A percentile compares a stretch with the other conserved stretches of the same genome.
Conservation (phyloP, 2,329 filamentous ascomycete species). For the Rasamsonia emersonii region DNA sequence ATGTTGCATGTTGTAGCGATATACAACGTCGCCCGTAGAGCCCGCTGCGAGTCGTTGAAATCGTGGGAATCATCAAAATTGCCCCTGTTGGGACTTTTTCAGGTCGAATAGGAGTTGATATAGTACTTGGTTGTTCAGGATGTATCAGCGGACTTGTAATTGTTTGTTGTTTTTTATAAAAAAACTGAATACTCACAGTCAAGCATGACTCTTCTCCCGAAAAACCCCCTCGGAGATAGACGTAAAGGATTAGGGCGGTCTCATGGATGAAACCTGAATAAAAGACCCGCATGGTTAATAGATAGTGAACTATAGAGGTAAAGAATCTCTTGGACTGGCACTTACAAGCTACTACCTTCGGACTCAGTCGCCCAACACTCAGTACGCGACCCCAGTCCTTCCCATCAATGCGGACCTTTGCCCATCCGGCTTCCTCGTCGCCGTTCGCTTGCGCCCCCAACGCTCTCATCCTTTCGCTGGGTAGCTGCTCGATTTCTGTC, state of each 20-base stretch:
- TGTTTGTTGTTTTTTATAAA: too few relatives aligned
- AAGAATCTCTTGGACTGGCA: conserved; percentile 8
- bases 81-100: conserved; percentile 3
- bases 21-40: too few relatives aligned
- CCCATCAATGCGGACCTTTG: conserved; percentile 82
- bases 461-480: conserved; percentile 66
- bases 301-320: not conserved
- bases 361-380: conserved; percentile 81
- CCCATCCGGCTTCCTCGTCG: conserved; percentile 74
- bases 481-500: conserved; percentile 62
- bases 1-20: too few relatives aligned
- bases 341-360: conserved; percentile 82
- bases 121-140: too few relatives aligned
- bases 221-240: conserved; percentile 35
- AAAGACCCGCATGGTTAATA: not conserved
- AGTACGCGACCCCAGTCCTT: conserved; percentile 92
- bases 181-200: conserved; percentile 28
- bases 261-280: conserved; percentile 36
- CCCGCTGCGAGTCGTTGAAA: too few relatives aligned
- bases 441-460: conserved; percentile 43
- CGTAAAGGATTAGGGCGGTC: conserved; percentile 37
- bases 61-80: not conserved
- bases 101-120: conserved; percentile 35
- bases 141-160: too few relatives aligned
- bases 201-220: conserved; percentile 38